These are phyloP conservation scores for Singerocomus rubriflavus DNA, from an alignment of 1,284 basidiomycete genomes.

Conservation along the genomic window DNA sequence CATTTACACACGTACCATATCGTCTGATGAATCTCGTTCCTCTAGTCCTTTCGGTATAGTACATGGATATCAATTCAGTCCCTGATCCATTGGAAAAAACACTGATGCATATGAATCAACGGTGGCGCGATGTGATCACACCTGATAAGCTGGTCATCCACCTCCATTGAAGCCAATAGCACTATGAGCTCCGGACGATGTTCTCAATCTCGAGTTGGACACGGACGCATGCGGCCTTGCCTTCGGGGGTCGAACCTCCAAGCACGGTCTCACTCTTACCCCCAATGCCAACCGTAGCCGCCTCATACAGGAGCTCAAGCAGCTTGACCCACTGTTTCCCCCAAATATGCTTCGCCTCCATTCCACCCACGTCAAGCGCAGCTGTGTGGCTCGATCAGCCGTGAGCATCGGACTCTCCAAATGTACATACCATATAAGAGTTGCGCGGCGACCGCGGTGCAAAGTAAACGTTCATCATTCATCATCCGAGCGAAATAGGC, in stretches of 20 bases:
- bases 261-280: slow-evolving; percentile 34
- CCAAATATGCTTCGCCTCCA: slow-evolving; percentile 59
- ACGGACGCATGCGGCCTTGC: slow-evolving; percentile 55
- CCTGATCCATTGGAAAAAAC: slow-evolving; percentile 5
- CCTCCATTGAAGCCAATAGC: slow-evolving; percentile 8
- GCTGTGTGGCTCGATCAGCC: slow-evolving; percentile 38
- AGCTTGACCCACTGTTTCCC: slow-evolving; percentile 81
- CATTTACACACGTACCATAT: slow-evolving; percentile 22
- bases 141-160: background rate
- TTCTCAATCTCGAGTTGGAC: slow-evolving; percentile 65
- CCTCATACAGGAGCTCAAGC: slow-evolving; percentile 62
- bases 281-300: slow-evolving; percentile 53
- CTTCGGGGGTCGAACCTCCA: slow-evolving; percentile 55
- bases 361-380: slow-evolving; percentile 72
- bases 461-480: slow-evolving; percentile 48
- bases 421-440: slow-evolving; percentile 62
- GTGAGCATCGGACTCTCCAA: slow-evolving; percentile 9
- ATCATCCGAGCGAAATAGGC: slow-evolving; percentile 63
- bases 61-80: slow-evolving; percentile 16
- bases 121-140: slow-evolving; percentile 16
- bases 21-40: slow-evolving; percentile 7
- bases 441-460: slow-evolving; percentile 54
- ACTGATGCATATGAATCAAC: slow-evolving; percentile 6
- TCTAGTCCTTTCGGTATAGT: slow-evolving; percentile 5
- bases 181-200: slow-evolving; percentile 41